Conservation (phyloP, 2,329 filamentous ascomycete species). For the Xylariales sp. region DNA sequence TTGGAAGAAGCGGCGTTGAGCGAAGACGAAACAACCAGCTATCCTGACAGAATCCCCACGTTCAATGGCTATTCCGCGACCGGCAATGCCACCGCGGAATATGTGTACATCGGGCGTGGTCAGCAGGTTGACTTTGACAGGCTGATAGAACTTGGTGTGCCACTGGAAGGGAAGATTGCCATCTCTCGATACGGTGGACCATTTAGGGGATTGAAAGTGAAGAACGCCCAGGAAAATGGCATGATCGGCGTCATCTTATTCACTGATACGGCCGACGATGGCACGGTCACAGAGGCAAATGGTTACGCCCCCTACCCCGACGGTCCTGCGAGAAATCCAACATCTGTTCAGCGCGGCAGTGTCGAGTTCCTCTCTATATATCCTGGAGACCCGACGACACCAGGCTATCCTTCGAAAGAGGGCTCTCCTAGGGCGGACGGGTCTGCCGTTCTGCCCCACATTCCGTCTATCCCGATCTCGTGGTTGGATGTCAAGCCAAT, state of each 20-base stretch:
- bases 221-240: conserved; percentile 73
- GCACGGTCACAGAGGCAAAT: conserved; percentile 67
- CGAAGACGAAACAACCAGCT: conserved; percentile 69
- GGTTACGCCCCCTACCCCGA: conserved; percentile 68
- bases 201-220: conserved; percentile 79
- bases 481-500: conserved; percentile 72
- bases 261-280: conserved; percentile 71
- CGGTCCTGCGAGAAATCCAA: conserved; percentile 73
- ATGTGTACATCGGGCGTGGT: conserved; percentile 74
- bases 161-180: conserved; percentile 71
- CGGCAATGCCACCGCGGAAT: conserved; percentile 71
- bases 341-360: conserved; percentile 73
- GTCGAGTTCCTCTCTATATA: conserved; percentile 62
- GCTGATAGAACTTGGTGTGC: conserved; percentile 61
- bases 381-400: conserved; percentile 70
- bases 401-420: conserved; percentile 74
- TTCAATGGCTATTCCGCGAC: conserved; percentile 81
- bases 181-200: conserved; percentile 70
- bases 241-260: conserved; percentile 71
- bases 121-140: conserved; percentile 71
- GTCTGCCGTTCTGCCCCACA: conserved; percentile 60
- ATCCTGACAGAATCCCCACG: conserved; percentile 64
- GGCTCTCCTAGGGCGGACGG: conserved; percentile 62
- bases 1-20: conserved; percentile 69
- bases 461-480: conserved; percentile 78